Percentiles rank a stretch among this genome's conserved stretches.
These are phyloP conservation scores for Penicillium taxi DNA, from an alignment of 495 filamentous ascomycete genomes.

Conservation along the genomic window DNA sequence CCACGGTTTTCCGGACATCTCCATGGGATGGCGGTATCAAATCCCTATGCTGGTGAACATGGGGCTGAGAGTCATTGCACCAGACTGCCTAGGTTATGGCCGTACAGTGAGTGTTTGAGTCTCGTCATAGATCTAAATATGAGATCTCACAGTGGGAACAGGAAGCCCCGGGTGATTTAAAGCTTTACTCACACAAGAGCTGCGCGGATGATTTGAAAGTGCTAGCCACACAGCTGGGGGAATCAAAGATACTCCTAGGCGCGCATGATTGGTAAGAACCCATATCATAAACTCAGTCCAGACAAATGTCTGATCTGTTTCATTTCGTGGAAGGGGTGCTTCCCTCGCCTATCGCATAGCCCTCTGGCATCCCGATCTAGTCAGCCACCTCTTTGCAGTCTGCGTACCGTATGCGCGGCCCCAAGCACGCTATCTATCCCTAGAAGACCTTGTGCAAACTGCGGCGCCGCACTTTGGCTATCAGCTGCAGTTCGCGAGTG, in stretches of 20 bases:
- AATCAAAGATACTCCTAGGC: slow-evolving; percentile 57
- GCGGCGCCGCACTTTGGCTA: slow-evolving; percentile 71
- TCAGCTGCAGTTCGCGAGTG: slow-evolving; percentile 67
- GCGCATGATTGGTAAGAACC: slow-evolving; percentile 77
- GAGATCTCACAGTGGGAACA: slow-evolving; percentile 14
- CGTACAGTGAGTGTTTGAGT: slow-evolving; percentile 45
- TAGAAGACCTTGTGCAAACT: slow-evolving; percentile 47
- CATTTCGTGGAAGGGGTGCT: slow-evolving; percentile 49
- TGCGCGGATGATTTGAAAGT: slow-evolving; percentile 62
- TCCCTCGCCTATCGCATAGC: slow-evolving; percentile 54
- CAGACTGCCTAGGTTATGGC: slow-evolving; percentile 79
- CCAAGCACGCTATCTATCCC: slow-evolving; percentile 34
- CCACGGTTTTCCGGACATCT: slow-evolving; percentile 62
- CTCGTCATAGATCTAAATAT: not conserved
- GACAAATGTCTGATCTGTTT: not conserved
- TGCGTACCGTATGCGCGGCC: slow-evolving; percentile 67
- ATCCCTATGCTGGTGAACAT: slow-evolving; percentile 65
- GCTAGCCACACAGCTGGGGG: slow-evolving; percentile 51
- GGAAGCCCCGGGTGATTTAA: slow-evolving; percentile 50
- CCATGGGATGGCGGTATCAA: slow-evolving; percentile 72
- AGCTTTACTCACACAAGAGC: slow-evolving; percentile 60
- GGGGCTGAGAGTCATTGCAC: slow-evolving; percentile 64
- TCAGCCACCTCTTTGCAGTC: slow-evolving; percentile 65
- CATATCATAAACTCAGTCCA: not conserved
- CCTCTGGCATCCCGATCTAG: slow-evolving; percentile 61